A percentile compares a stretch with the other conserved stretches of the same genome.
phyloP scores from a whole-genome alignment of 2,329 filamentous ascomycete species.

The Blastomyces emzantsi region DNA sequence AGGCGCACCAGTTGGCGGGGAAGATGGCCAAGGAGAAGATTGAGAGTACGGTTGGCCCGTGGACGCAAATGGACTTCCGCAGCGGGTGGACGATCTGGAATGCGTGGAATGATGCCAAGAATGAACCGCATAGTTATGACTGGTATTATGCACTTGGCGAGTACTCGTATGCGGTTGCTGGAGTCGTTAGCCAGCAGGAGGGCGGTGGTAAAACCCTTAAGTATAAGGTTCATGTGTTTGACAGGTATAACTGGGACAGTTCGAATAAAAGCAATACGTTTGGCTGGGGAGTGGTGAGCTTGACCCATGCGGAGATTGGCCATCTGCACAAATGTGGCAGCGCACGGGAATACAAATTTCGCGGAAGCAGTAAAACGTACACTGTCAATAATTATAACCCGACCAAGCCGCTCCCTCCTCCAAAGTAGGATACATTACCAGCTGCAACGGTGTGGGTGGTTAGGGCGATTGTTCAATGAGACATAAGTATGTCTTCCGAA shows the following conservation, averaged over 20 bases:
- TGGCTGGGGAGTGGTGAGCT: neutral
- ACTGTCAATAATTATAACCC: constrained; percentile 1
- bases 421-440: neutral
- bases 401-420: neutral
- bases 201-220: neutral
- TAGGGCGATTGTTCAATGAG: neutral
- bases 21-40: neutral
- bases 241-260: constrained; percentile 7
- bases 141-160: constrained; percentile 8
- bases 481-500: neutral
- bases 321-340: constrained; percentile 7
- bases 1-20: neutral
- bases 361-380: neutral
- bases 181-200: neutral
- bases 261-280: constrained; percentile 5
- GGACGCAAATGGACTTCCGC: neutral
- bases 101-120: constrained; percentile 1
- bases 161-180: constrained; percentile 3
- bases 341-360: constrained; percentile 5
- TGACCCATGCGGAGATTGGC: constrained; percentile 8
- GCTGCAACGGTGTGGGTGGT: neutral
- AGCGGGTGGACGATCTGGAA: constrained; percentile 6
- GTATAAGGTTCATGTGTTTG: constrained; percentile 5
- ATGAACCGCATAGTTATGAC: constrained; percentile 3
- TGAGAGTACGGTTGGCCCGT: neutral